Evolutionary conservation across 192 early-diverging fungal species (phyloP), one percentile per base, ranked within the genome.

Genomic region (Umbelopsis sp.): DNA sequence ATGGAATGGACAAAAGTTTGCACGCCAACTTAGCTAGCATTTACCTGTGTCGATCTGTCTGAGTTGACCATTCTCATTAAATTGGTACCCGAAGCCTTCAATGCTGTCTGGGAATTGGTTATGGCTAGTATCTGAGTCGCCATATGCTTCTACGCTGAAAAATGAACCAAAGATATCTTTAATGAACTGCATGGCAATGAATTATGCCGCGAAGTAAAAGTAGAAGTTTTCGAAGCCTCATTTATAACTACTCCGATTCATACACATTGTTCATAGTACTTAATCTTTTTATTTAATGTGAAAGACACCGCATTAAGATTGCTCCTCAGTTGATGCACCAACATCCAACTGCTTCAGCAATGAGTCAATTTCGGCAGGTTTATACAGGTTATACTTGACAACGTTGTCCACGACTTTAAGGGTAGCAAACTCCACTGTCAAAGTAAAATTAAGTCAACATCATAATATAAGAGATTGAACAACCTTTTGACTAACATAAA

Each of bases 401-500:
- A 85, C 80, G 43, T 83, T 85, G 56, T 86, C 76, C 29, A 85
- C 83, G 22, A 87, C 74, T 54, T 85, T 84, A 53, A 99, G 82
- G 10, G 95, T 96, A 20, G 96, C 95, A 81, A 99, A 94, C 69
- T 96, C 95, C 73, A 96, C 93, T 92, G 38, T 1, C 7, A 41
- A 31, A 26, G 66, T n/a, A 71, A 69, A 59, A 74, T 56, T 38
- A 49, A 66, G 20, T 49, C 56, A 14, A 31, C 51, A n/a, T 38
- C 14, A 3, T 12, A 10, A 26, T 31, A 36, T 50, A 43, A 62
- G 59, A 10, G 43, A 24, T 45, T 49, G 51, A 21, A 10, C 20
- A 22, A 45, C 7, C 8, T 31, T 31, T 21, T 32, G 8, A 26
- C 45, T 3, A 22, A 66, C 22, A 53, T 17, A 21, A 45, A 65